Conservation (phyloP, 495 filamentous ascomycete genomes). For the Amniculicola lignicola region DNA sequence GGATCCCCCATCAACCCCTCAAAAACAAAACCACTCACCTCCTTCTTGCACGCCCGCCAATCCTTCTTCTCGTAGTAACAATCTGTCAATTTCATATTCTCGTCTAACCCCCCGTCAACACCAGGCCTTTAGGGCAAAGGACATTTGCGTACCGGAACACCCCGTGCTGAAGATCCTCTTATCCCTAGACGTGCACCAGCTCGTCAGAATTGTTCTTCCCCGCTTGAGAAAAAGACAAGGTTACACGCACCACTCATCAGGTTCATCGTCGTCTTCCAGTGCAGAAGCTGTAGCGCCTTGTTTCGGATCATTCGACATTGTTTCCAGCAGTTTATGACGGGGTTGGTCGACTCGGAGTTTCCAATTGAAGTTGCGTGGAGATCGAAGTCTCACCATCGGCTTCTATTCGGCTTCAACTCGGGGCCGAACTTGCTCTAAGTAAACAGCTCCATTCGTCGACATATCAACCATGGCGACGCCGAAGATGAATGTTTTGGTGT, state of each 20-base stretch:
- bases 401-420: conserved; percentile 16
- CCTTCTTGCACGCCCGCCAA: conserved; percentile 83
- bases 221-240: neutral
- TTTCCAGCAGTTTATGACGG: neutral
- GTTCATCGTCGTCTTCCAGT: conserved; percentile 73
- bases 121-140: neutral
- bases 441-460: too few species aligned
- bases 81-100: conserved; percentile 88
- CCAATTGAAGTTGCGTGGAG: neutral
- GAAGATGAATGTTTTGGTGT: conserved; percentile 83
- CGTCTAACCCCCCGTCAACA: conserved; percentile 51
- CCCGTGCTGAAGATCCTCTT: conserved; percentile 97
- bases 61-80: conserved; percentile 97
- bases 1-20: conserved; percentile 3
- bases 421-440: conserved; percentile 12
- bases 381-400: conserved; percentile 11
- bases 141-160: conserved; percentile 65
- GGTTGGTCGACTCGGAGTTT: neutral
- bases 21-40: conserved; percentile 57
- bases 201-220: too few species aligned
- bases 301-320: conserved; percentile 52
- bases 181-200: conserved; percentile 58
- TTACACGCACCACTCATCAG: conserved; percentile 80
- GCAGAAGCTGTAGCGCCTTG: conserved; percentile 43
- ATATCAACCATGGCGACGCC: conserved; percentile 52